Conservation (phyloP, 352 stramenopile genomes). For the Hyaloperonospora arabidopsidis region DNA sequence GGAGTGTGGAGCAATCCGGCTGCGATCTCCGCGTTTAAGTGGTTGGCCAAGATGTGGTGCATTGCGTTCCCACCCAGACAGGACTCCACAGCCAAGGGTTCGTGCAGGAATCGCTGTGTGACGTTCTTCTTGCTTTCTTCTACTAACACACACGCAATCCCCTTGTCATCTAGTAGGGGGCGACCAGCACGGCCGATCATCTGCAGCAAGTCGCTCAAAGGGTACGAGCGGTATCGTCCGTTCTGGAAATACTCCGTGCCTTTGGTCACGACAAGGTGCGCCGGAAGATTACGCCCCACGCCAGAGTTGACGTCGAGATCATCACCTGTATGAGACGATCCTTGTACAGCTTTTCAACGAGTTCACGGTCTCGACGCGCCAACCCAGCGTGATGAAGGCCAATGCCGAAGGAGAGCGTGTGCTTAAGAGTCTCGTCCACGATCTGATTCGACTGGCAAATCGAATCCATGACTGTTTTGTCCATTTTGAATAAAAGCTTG, state of each 20-base stretch:
- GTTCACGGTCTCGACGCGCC: conserved; percentile 79
- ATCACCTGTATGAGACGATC: conserved; percentile 95
- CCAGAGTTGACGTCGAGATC: conserved; percentile 89
- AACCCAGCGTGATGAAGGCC: conserved; percentile 95
- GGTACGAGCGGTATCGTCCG: conserved; percentile 95
- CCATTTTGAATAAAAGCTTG: conserved; percentile 91
- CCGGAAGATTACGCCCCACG: conserved; percentile 96
- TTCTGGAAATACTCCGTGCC: conserved; percentile 95
- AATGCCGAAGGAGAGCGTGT: conserved; percentile 97
- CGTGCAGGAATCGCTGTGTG: conserved; percentile 97
- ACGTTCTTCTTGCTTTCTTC: conserved; percentile 98
- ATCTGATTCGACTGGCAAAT: conserved; percentile 76
- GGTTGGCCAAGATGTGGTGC: conserved; percentile 58
- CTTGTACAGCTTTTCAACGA: conserved; percentile 96
- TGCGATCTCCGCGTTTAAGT: conserved; percentile 95
- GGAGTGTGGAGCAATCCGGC: conserved; percentile 83
- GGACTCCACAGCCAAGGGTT: conserved; percentile 96
- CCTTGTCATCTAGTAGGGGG: conserved; percentile 92
- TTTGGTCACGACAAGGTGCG: conserved; percentile 98
- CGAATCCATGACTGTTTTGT: conserved; percentile 84
- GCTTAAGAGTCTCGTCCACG: conserved; percentile 87
- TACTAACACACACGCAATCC: conserved; percentile 94
- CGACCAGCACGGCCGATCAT: conserved; percentile 98
- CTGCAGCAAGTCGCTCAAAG: conserved; percentile 97
- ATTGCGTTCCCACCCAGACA: conserved; percentile 84